A percentile compares a stretch with the other conserved stretches of the same genome.
Evolutionary conservation across 208 protist species (phyloP).

Genomic region (Acanthamoeba divionensis): DNA sequence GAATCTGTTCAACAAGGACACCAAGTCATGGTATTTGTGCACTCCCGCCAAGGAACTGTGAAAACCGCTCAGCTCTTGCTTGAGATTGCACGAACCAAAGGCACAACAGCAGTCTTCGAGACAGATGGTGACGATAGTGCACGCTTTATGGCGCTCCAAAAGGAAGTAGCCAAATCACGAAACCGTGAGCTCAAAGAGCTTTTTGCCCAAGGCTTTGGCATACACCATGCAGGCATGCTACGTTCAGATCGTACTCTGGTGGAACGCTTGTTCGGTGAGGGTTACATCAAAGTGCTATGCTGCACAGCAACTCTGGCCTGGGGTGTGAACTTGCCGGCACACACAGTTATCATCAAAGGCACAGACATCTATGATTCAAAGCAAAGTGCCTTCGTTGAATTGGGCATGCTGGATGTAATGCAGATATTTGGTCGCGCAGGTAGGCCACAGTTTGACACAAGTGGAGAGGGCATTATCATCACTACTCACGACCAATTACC

Average conservation of each 20-base stretch:
- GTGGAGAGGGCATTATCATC: conserved; percentile 96
- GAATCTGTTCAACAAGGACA: conserved; percentile 89
- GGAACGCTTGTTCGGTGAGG: conserved; percentile 92
- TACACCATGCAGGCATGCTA: conserved; percentile 95
- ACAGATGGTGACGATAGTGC: neutral
- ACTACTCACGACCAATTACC: conserved; percentile 94
- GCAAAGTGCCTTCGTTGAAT: conserved; percentile 91
- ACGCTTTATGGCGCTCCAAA: neutral
- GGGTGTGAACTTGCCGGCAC: conserved; percentile 99
- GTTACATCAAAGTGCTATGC: conserved; percentile 91
- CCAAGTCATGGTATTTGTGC: conserved; percentile 98
- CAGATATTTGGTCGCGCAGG: conserved; percentile 97
- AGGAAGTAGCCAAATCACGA: conserved; percentile 71
- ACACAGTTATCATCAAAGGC: conserved; percentile 98
- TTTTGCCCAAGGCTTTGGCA: conserved; percentile 88
- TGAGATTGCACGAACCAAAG: conserved; percentile 82
- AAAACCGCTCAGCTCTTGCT: conserved; percentile 87
- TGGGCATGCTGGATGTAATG: conserved; percentile 98
- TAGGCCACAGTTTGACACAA: conserved; percentile 97
- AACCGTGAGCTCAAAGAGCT: conserved; percentile 88
- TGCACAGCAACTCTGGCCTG: conserved; percentile 99
- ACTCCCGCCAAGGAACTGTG: conserved; percentile 95
- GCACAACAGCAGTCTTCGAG: conserved; percentile 38
- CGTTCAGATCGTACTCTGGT: conserved; percentile 92
- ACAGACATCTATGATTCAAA: conserved; percentile 88